Evolutionary conservation across 352 stramenopile genomes (phyloP).

Genomic region (Peronospora belbahrii): DNA sequence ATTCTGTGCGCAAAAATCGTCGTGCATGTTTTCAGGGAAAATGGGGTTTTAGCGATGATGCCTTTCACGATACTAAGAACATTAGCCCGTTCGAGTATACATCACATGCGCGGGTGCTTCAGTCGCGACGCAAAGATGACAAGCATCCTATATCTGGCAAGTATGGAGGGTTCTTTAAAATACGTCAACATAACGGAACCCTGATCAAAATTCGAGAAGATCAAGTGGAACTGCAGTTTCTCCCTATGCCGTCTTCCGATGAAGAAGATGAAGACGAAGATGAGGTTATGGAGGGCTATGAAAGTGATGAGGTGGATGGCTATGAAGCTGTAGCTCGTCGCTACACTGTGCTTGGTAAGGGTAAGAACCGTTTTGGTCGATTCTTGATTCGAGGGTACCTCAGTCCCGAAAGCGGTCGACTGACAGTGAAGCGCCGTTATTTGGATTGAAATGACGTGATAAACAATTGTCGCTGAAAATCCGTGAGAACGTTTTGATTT

Average conservation of each 20-base stretch:
- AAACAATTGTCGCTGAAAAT: neutral
- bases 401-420: constrained; percentile 33
- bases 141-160: constrained; percentile 54
- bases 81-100: constrained; percentile 69
- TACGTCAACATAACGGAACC: constrained; percentile 58
- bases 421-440: constrained; percentile 53
- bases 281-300: constrained; percentile 16
- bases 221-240: constrained; percentile 57
- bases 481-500: neutral
- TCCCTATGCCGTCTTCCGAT: constrained; percentile 31
- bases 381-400: constrained; percentile 66
- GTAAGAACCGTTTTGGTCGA: constrained; percentile 53
- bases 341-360: constrained; percentile 60
- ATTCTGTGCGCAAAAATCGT: constrained; percentile 32
- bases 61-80: constrained; percentile 28
- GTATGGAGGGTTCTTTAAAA: constrained; percentile 65
- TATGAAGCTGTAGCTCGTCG: constrained; percentile 22
- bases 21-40: constrained; percentile 43
- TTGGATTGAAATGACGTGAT: constrained; percentile 27
- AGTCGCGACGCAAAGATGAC: constrained; percentile 29
- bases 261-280: constrained; percentile 20
- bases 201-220: constrained; percentile 52
- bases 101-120: constrained; percentile 29
- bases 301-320: constrained; percentile 19
- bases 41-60: constrained; percentile 61